Conservation (phyloP, 2,329 filamentous ascomycete species). For the Xylariaceae sp. region DNA sequence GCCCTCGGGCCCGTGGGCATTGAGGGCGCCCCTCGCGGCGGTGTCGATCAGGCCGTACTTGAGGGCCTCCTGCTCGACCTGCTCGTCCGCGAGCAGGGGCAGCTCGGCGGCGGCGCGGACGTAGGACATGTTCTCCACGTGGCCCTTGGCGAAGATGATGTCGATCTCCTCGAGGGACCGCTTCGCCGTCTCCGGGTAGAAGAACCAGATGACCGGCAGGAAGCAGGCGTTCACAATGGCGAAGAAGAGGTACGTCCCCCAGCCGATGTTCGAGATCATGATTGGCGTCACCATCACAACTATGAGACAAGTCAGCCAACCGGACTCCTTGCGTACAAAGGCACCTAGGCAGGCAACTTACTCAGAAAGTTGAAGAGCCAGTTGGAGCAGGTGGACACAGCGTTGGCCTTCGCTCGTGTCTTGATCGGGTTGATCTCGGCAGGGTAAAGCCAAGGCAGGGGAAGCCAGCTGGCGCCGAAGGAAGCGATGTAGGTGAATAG, state of each 20-base stretch:
- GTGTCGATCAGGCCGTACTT: conserved; percentile 24
- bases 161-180: conserved; percentile 50
- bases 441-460: conserved; percentile 53
- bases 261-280: conserved; percentile 51
- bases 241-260: conserved; percentile 46
- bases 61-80: conserved; percentile 43
- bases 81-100: conserved; percentile 41
- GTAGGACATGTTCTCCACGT: conserved; percentile 51
- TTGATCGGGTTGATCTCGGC: conserved; percentile 46
- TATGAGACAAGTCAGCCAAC: conserved; percentile 5
- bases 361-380: conserved; percentile 34
- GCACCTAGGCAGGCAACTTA: conserved; percentile 2
- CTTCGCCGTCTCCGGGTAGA: conserved; percentile 44
- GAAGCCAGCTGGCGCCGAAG: conserved; percentile 59
- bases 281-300: conserved; percentile 57
- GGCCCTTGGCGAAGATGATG: conserved; percentile 53
- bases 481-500: conserved; percentile 64
- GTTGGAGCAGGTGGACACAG: conserved; percentile 49
- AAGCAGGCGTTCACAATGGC: conserved; percentile 28
- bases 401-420: conserved; percentile 38
- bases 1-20: conserved; percentile 6
- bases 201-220: conserved; percentile 35
- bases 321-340: background rate
- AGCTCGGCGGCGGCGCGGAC: conserved; percentile 50
- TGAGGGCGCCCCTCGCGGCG: conserved; percentile 14